A percentile compares a stretch with the other conserved stretches of the same genome.
These are phyloP conservation scores for Suhomyces pyralidae DNA, from an alignment of 805 yeast genomes.

Conservation along the genomic window DNA sequence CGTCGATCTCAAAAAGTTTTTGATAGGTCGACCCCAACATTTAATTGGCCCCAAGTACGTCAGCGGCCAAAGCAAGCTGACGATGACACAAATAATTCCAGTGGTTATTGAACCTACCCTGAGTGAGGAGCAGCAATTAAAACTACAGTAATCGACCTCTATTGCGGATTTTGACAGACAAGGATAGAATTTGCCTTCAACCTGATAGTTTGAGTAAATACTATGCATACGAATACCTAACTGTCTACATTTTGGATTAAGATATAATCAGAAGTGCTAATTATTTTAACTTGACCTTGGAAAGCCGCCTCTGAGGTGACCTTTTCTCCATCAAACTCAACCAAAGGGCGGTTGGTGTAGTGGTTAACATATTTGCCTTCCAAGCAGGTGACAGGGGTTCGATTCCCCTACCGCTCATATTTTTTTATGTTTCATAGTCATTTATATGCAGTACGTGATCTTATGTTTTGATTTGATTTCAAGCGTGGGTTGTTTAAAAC, in stretches of 20 bases:
- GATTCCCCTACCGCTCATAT: constrained; percentile 84
- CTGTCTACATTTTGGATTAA: too few species aligned
- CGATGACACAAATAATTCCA: too few species aligned
- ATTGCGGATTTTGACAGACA: background rate
- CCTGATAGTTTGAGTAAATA: background rate
- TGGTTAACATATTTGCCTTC: constrained; percentile 91
- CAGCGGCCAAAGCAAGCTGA: too few species aligned
- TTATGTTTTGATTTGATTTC: background rate
- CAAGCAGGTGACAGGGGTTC: constrained; percentile 94
- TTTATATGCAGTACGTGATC: constrained; percentile 1
- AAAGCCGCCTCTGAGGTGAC: background rate
- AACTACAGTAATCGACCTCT: too few species aligned
- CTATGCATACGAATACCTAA: background rate
- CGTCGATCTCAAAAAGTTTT: too few species aligned
- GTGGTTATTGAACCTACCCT: constrained; percentile 25
- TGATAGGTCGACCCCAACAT: too few species aligned
- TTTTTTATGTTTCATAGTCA: background rate
- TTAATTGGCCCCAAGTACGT: too few species aligned
- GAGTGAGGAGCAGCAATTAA: constrained; percentile 37
- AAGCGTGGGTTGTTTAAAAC: background rate
- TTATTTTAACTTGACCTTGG: too few species aligned
- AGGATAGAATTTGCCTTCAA: background rate
- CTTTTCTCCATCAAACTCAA: background rate
- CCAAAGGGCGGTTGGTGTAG: constrained; percentile 79
- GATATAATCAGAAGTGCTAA: too few species aligned